These are phyloP conservation scores for Eucalyptus virginea DNA, from an alignment of 345 rosid species.

Conservation along the genomic window DNA sequence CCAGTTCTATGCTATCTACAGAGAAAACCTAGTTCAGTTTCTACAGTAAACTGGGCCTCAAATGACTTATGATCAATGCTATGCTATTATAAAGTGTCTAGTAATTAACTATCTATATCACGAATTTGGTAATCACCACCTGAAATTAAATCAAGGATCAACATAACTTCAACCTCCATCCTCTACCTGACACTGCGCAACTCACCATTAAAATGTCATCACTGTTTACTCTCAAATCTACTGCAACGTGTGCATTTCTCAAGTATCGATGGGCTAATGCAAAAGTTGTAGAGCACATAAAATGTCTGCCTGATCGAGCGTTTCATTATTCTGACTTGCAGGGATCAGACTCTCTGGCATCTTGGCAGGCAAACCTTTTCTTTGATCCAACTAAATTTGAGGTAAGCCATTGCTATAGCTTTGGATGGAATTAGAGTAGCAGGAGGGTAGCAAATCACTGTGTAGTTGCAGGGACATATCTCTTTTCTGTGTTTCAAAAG, in stretches of 20 bases:
- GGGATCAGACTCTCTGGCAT: slow-evolving; percentile 89
- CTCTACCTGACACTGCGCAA: not conserved
- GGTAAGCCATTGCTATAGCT: slow-evolving; percentile 14
- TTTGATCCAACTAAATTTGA: slow-evolving; percentile 85
- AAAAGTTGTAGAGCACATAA: not conserved
- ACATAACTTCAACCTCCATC: not conserved
- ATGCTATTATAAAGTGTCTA: not conserved
- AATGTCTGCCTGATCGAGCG: not conserved
- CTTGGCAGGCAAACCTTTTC: slow-evolving; percentile 91
- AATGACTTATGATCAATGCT: not conserved
- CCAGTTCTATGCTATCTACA: not conserved
- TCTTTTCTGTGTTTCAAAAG: not conserved
- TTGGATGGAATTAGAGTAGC: not conserved
- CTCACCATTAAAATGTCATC: not conserved
- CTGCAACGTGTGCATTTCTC: not conserved
- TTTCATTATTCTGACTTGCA: slow-evolving; percentile 1
- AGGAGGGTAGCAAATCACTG: not conserved
- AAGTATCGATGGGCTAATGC: not conserved
- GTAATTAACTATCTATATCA: not conserved
- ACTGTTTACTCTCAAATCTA: not conserved
- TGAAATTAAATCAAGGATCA: not conserved
- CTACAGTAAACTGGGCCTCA: not conserved
- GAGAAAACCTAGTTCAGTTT: not conserved
- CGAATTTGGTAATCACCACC: not conserved
- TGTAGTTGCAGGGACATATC: not conserved